Conservation (phyloP, 2,329 filamentous ascomycete genomes). For the Nectriaceae sp. region DNA sequence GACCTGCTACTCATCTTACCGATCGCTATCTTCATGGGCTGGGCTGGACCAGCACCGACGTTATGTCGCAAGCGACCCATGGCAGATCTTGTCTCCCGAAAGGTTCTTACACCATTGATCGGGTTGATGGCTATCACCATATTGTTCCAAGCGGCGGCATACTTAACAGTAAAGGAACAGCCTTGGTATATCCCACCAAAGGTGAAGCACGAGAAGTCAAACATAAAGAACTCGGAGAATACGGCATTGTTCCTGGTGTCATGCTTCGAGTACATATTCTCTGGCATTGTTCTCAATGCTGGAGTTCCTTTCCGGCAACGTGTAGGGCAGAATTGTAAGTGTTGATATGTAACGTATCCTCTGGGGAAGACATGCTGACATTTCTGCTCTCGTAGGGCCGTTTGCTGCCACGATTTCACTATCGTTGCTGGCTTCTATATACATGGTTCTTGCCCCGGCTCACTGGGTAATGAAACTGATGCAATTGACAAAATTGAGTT, state of each 20-base stretch:
- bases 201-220: conserved; percentile 75
- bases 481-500: conserved; percentile 79
- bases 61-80: conserved; percentile 86
- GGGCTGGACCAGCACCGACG: conserved; percentile 80
- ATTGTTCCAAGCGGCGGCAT: conserved; percentile 72
- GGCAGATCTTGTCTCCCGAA: conserved; percentile 87
- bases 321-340: conserved; percentile 76
- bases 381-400: conserved; percentile 69
- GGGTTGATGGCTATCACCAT: conserved; percentile 87
- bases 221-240: conserved; percentile 90
- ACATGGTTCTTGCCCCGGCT: conserved; percentile 79
- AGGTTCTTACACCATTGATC: conserved; percentile 85
- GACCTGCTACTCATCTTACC: conserved; percentile 90
- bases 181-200: conserved; percentile 85
- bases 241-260: conserved; percentile 86
- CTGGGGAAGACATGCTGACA: conserved; percentile 3
- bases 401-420: conserved; percentile 77
- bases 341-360: fast-evolving
- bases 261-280: conserved; percentile 93
- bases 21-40: conserved; percentile 98
- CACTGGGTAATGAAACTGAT: conserved; percentile 72
- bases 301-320: conserved; percentile 85
- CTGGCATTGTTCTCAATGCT: conserved; percentile 87
- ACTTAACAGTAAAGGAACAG: conserved; percentile 73
- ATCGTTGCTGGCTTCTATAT: conserved; percentile 67